A percentile compares a stretch with the other conserved stretches of the same genome.
Conservation (phyloP, 495 filamentous ascomycete species). For the Pyrenula aspistea region DNA sequence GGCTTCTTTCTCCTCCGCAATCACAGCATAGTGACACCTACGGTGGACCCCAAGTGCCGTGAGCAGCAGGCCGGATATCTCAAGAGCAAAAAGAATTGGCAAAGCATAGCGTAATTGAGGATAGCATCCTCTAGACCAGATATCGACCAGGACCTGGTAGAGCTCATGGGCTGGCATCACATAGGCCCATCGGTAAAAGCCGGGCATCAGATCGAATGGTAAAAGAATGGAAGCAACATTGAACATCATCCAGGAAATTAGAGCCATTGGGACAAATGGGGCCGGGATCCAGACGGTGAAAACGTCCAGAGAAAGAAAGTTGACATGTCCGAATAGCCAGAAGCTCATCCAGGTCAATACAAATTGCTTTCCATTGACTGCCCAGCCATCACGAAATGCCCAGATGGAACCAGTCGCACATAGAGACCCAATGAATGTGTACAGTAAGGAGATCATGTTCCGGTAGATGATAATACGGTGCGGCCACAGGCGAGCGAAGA, state of each 20-base stretch:
- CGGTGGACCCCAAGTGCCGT: not conserved
- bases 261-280: slow-evolving; percentile 28
- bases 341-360: slow-evolving; percentile 31
- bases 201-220: slow-evolving; percentile 32
- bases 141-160: slow-evolving; percentile 30
- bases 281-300: slow-evolving; percentile 31
- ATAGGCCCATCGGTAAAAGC: slow-evolving; percentile 35
- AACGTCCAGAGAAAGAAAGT: slow-evolving; percentile 36
- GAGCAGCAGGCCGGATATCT: slow-evolving; percentile 8
- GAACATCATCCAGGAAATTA: slow-evolving; percentile 35
- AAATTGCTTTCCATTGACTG: slow-evolving; percentile 33
- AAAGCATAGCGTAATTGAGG: slow-evolving; percentile 26
- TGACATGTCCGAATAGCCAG: slow-evolving; percentile 40
- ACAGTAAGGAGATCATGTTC: slow-evolving; percentile 22
- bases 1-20: not conserved
- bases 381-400: slow-evolving; percentile 36
- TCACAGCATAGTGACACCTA: not conserved
- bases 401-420: slow-evolving; percentile 34
- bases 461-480: slow-evolving; percentile 31
- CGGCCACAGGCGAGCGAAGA: slow-evolving; percentile 23
- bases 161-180: slow-evolving; percentile 32
- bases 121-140: slow-evolving; percentile 38
- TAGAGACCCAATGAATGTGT: slow-evolving; percentile 32
- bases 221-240: slow-evolving; percentile 34
- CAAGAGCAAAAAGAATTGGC: slow-evolving; percentile 29